Evolutionary conservation across 208 protist genomes (phyloP).

Genomic region (Acanthamoeba culbertsoni): DNA sequence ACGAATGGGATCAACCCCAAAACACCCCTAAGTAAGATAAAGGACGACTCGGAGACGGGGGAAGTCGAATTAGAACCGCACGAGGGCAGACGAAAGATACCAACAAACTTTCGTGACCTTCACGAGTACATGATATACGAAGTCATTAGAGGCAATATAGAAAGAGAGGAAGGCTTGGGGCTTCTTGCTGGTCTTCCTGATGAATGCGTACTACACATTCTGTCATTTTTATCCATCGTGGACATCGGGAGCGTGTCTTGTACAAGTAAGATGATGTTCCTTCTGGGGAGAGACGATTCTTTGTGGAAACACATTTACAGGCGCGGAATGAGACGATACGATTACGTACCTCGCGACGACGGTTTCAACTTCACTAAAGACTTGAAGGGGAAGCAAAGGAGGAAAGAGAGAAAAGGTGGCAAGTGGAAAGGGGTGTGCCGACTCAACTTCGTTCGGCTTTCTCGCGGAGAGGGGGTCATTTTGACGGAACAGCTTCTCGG

Average conservation of each 20-base stretch:
- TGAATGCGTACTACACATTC: constrained; percentile 10
- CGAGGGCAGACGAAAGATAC: background rate
- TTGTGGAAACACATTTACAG: background rate
- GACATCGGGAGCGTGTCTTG: background rate
- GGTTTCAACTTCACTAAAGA: background rate
- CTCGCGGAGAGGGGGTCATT: background rate
- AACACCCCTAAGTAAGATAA: background rate
- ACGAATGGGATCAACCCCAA: background rate
- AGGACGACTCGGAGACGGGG: background rate
- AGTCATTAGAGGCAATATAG: background rate
- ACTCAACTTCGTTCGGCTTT: background rate
- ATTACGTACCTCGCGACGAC: background rate
- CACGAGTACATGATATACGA: background rate
- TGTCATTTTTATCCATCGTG: background rate
- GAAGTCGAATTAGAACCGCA: background rate
- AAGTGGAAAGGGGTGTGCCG: background rate
- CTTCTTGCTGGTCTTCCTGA: background rate
- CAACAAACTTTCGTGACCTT: background rate
- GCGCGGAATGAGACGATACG: background rate
- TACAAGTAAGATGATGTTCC: background rate
- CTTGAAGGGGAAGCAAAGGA: background rate
- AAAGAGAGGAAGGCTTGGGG: background rate
- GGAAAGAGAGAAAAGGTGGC: background rate
- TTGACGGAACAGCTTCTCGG: background rate
- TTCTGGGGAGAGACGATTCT: background rate